Evolutionary conservation across 768 basidiomycete species (phyloP).

Genomic region (Strobilomyces echinocephalus): DNA sequence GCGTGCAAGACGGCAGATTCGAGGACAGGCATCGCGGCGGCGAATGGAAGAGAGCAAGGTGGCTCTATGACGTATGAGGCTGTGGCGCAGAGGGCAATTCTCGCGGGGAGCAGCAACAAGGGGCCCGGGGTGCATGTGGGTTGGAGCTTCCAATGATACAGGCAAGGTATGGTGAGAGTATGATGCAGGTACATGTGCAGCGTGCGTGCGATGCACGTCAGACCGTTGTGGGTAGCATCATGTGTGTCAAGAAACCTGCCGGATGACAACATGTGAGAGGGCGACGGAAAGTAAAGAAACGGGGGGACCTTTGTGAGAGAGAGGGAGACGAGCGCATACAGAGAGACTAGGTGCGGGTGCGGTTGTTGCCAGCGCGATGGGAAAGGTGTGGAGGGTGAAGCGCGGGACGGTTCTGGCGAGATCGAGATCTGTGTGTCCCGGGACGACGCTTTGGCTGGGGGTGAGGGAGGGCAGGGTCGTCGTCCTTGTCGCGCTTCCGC

Average conservation of each 20-base stretch:
- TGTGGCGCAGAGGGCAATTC: conserved; percentile 4
- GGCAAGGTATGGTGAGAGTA: conserved; percentile 18
- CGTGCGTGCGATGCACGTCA: conserved; percentile 12
- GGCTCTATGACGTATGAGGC: conserved; percentile 25
- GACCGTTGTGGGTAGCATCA: conserved; percentile 5
- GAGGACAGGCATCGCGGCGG: conserved; percentile 14
- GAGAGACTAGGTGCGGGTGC: conserved; percentile 11
- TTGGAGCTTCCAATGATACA: conserved; percentile 21
- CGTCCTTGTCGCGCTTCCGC: conserved; percentile 42
- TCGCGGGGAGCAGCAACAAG: conserved; percentile 1
- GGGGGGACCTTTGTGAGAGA: conserved; percentile 7
- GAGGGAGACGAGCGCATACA: conserved; percentile 4
- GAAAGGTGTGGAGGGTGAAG: conserved; percentile 2
- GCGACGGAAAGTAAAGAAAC: background rate
- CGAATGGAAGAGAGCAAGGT: conserved; percentile 13
- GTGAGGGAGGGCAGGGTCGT: conserved; percentile 14
- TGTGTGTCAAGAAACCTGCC: conserved; percentile 8
- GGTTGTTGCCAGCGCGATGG: conserved; percentile 19
- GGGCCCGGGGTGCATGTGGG: conserved; percentile 9
- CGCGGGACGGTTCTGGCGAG: conserved; percentile 13
- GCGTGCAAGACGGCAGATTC: conserved; percentile 29
- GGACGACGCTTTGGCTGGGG: conserved; percentile 25
- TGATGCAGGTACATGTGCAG: conserved; percentile 27
- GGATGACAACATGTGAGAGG: conserved; percentile 16
- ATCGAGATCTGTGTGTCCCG: conserved; percentile 13